Evolutionary conservation across 2,329 filamentous ascomycete species (phyloP), one percentile per base, ranked within the genome.

Genomic region (Calonectria crousiana): DNA sequence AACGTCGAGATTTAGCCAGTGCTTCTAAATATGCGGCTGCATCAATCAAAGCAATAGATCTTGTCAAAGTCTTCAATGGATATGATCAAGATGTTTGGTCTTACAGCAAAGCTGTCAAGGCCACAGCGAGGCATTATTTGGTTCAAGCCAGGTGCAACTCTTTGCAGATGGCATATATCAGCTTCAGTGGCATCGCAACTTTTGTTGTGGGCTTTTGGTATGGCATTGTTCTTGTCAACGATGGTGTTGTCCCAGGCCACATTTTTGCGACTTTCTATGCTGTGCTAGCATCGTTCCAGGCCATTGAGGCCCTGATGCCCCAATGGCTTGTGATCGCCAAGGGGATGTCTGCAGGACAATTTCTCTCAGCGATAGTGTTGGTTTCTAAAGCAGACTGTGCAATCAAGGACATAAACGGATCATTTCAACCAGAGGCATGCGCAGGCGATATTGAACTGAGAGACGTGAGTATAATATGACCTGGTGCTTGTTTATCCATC

Each of bases 121-220:
- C 86, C 9, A 93, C 95, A 1, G 91, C 91, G 28, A 84, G 83
- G 1, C 89, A 90, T 67, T 98, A 95, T 77, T 85, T 92, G 14
- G 85, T 90, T 20, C 94, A 96, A 81, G 93, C 93, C 0, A 88
- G 90, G 58, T 89, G 91, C 20, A 94, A 92, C 77, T 92, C 94
- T 0, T 82, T 92, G 4, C 95, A 98, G 80, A 92, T 94, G 80
- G 93, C 92, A 0, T 90, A 94, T 62, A 89, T 95, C 67, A 92
- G 93, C 60, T 91, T 97, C 77, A 92, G 95, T 86, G 92, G 93
- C 36, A 90, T 95, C 4, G 89, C 88, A 2, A 92, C 98, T 82
- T 98, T 98, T 77, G 93, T 97, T 0, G 90, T 95, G 72, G 96
- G 95, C 0, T 98, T 98, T 81, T 98, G 95, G 91, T 98, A 96